Conservation (phyloP, 192 early-diverging fungal species). For the Linnemannia exigua region DNA sequence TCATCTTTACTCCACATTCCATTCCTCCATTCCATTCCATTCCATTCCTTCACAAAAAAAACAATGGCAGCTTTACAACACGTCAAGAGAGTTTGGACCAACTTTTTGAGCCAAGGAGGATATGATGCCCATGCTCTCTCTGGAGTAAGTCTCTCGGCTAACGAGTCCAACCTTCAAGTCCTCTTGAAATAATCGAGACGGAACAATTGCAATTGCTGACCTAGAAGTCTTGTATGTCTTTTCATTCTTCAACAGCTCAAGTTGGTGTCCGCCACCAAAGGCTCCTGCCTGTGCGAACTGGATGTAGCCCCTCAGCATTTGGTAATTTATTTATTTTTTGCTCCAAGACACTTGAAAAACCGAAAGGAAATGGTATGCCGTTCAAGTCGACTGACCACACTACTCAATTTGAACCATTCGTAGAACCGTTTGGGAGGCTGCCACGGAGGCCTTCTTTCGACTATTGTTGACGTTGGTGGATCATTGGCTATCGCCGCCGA, state of each 20-base stretch:
- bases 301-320: slow-evolving; percentile 63
- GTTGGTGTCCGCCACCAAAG: slow-evolving; percentile 52
- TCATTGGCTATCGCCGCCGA: slow-evolving; percentile 67
- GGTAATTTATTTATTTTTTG: slow-evolving; percentile 43
- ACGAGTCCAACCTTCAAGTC: too few species aligned
- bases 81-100: slow-evolving; percentile 45
- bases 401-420: neutral
- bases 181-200: neutral
- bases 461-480: slow-evolving; percentile 68
- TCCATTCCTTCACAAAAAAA: neutral
- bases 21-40: neutral
- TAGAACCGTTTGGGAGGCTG: slow-evolving; percentile 64
- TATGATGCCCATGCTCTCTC: slow-evolving; percentile 52
- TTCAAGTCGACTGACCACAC: neutral
- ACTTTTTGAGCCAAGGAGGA: slow-evolving; percentile 36
- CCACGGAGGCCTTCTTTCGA: slow-evolving; percentile 69
- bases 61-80: slow-evolving; percentile 43
- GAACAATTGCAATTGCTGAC: neutral
- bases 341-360: neutral
- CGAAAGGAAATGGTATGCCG: neutral
- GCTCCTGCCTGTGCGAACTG: slow-evolving; percentile 58
- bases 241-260: slow-evolving; percentile 41
- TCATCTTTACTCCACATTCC: neutral
- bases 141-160: slow-evolving; percentile 32
- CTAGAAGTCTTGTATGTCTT: neutral